phyloP scores from a whole-genome alignment of 2,329 filamentous ascomycete genomes.

The Ceratocystis huliohia region DNA sequence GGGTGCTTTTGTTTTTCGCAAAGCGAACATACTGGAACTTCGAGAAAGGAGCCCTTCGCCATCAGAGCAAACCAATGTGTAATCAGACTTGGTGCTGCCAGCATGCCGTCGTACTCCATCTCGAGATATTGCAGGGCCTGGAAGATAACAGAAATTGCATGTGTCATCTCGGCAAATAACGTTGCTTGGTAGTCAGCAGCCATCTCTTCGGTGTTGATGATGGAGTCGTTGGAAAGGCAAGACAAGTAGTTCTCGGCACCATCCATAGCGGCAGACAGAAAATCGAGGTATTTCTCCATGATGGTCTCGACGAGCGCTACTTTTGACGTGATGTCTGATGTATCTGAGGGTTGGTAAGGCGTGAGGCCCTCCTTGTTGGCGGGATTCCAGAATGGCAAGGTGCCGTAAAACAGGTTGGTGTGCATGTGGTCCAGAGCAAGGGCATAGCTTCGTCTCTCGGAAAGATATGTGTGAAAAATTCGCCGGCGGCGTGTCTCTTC shows the following conservation, averaged over 20 bases:
- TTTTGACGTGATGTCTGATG: conserved; percentile 12
- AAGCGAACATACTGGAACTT: conserved; percentile 42
- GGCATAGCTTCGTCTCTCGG: conserved; percentile 55
- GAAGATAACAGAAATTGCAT: conserved; percentile 62
- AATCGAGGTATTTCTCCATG: conserved; percentile 35
- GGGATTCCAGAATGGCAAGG: conserved; percentile 28
- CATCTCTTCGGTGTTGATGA: conserved; percentile 40
- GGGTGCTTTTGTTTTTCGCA: neutral
- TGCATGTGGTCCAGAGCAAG: conserved; percentile 48
- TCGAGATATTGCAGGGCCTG: conserved; percentile 42
- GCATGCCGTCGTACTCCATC: conserved; percentile 17
- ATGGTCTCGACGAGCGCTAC: conserved; percentile 16
- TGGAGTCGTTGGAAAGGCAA: conserved; percentile 38
- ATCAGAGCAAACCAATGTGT: conserved; percentile 31
- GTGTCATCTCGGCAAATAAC: conserved; percentile 56
- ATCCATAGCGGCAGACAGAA: conserved; percentile 38
- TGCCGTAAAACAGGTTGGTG: conserved; percentile 35
- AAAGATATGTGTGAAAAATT: conserved; percentile 58
- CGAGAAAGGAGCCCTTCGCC: conserved; percentile 55
- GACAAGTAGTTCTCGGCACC: conserved; percentile 38
- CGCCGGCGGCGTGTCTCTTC: conserved; percentile 50
- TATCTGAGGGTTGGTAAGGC: conserved; percentile 21
- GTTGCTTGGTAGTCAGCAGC: conserved; percentile 49
- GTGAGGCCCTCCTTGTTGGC: conserved; percentile 10
- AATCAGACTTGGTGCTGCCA: conserved; percentile 12